Base-by-base conservation (phyloP, 2,329 filamentous ascomycete genomes). In the Xylariaceae sp. region DNA sequence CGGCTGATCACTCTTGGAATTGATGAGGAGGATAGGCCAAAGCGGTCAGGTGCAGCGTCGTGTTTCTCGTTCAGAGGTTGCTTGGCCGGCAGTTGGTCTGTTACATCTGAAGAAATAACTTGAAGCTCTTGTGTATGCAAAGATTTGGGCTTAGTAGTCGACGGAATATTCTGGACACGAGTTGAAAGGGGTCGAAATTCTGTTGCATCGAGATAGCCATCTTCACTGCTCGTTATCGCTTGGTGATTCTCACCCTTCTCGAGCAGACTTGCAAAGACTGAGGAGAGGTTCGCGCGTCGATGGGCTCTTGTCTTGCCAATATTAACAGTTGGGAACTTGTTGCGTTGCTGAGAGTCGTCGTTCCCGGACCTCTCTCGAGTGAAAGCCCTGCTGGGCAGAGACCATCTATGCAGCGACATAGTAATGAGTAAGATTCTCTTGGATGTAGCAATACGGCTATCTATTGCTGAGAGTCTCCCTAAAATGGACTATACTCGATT, bases 341-440 rank as follows among this genome's bases (percentile, higher is more conserved):
- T 20, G 6, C 20, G 46, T 18, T 55, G 48, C 19, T 20, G 44
- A 42, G 51, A 20, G 20, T 58, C 50, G 43, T 19, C 42, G 16
- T 50, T 41, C 12, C 50, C 48, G 16, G 57, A 54, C 42, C 56
- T 64, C 19, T 62, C 57, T 26, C 59, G 59, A 23, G 44, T 20
- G 16, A 61, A 54, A 37, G 57, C 49, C 50, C 59, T 56, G 26
- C 50, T 59, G 18, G 63, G 57, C 29, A 64, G 46, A 37, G 63
- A 59, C 61, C 61, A 62, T 43, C 61, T 57, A 19, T 55, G 45
- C 18, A 64, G 20, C 48, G 63, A 64, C 63, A 65, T 65, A 20
- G 45, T 37, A 52, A 50, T 51, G 50, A 23, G 43, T 26, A 19
- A n/a, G 45, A 50, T 47, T 32, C 32, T 62, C 20, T 46, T 51